Percentiles rank a stretch among this genome's conserved stretches.
Conservation (phyloP, 2,329 filamentous ascomycete species). For the Ceratocystis eucalypticola region DNA sequence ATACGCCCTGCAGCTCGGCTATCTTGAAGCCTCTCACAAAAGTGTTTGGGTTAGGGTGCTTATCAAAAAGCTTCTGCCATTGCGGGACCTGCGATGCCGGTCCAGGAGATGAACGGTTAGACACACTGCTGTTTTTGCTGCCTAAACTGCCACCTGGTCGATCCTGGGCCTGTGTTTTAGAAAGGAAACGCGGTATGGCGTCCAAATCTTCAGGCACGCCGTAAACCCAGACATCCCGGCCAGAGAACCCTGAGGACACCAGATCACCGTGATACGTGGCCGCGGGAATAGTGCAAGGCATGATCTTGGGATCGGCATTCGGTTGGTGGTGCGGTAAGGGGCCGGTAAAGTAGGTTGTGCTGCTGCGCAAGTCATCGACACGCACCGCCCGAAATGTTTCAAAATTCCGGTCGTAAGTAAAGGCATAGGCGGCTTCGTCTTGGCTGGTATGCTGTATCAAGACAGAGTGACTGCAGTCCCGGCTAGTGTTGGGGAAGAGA, state of each 20-base stretch:
- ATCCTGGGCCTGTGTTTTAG: slow-evolving; percentile 20
- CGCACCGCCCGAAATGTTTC: slow-evolving; percentile 67
- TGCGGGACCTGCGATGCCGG: slow-evolving; percentile 38
- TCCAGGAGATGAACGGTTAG: slow-evolving; percentile 21
- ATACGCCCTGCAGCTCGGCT: slow-evolving; percentile 50
- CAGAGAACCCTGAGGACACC: slow-evolving; percentile 59
- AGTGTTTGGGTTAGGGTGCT: slow-evolving; percentile 56
- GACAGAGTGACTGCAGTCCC: slow-evolving; percentile 64
- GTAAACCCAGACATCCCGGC: slow-evolving; percentile 64
- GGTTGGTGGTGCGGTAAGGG: slow-evolving; percentile 35
- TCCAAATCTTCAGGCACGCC: slow-evolving; percentile 63
- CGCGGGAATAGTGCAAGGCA: slow-evolving; percentile 56
- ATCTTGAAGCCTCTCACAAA: slow-evolving; percentile 56
- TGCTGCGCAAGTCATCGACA: slow-evolving; percentile 60
- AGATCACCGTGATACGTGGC: slow-evolving; percentile 57
- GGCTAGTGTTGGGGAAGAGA: slow-evolving; percentile 66
- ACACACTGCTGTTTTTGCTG: slow-evolving; percentile 28
- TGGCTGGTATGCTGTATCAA: slow-evolving; percentile 48
- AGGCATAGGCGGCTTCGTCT: slow-evolving; percentile 60
- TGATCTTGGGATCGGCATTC: slow-evolving; percentile 42
- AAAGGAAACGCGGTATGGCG: slow-evolving; percentile 36
- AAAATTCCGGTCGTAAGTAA: slow-evolving; percentile 63
- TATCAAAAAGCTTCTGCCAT: slow-evolving; percentile 57
- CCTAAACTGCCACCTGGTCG: slow-evolving; percentile 17
- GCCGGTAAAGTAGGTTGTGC: slow-evolving; percentile 66